Conservation (phyloP, 352 stramenopile genomes). For the Halophytophthora polymorphica region DNA sequence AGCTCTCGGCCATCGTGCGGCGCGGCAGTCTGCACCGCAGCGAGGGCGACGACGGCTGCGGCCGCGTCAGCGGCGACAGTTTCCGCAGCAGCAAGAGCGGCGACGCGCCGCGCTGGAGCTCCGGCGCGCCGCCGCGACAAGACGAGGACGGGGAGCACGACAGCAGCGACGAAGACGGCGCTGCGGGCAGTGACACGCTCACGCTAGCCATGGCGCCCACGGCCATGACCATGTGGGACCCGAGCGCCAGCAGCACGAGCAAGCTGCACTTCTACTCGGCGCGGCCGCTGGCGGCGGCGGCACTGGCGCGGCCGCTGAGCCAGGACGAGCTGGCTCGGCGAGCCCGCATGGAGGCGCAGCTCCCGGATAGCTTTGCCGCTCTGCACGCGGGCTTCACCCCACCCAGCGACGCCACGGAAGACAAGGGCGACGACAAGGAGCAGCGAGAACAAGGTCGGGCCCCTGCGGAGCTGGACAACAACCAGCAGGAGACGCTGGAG, state of each 20-base stretch:
- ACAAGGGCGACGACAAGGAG: slow-evolving; percentile 19
- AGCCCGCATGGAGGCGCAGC: slow-evolving; percentile 15
- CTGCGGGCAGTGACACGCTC: slow-evolving; percentile 8
- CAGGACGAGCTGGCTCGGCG: slow-evolving; percentile 24
- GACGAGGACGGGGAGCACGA: slow-evolving; percentile 19
- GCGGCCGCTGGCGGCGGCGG: slow-evolving; percentile 19
- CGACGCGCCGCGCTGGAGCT: slow-evolving; percentile 4
- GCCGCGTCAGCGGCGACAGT: slow-evolving; percentile 13
- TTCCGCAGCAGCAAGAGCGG: slow-evolving; percentile 6
- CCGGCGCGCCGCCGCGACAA: neutral
- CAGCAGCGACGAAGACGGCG: neutral
- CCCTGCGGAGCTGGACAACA: too few species aligned
- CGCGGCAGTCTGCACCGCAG: slow-evolving; percentile 30
- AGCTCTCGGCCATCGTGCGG: slow-evolving; percentile 49
- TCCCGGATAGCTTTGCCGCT: slow-evolving; percentile 16
- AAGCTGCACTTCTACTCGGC: slow-evolving; percentile 37
- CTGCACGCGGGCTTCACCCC: slow-evolving; percentile 32
- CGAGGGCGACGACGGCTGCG: slow-evolving; percentile 23
- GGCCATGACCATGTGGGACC: slow-evolving; percentile 26
- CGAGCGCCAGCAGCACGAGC: slow-evolving; percentile 2
- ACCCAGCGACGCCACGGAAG: slow-evolving; percentile 13
- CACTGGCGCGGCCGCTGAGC: slow-evolving; percentile 23
- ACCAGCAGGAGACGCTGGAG: slow-evolving; percentile 32
- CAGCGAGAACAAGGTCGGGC: slow-evolving; percentile 14
- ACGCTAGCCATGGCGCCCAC: slow-evolving; percentile 15